Percentiles rank a stretch among this genome's conserved stretches.
phyloP scores from a whole-genome alignment of 148 eudicot genomes.

The Pouteria glomerata region DNA sequence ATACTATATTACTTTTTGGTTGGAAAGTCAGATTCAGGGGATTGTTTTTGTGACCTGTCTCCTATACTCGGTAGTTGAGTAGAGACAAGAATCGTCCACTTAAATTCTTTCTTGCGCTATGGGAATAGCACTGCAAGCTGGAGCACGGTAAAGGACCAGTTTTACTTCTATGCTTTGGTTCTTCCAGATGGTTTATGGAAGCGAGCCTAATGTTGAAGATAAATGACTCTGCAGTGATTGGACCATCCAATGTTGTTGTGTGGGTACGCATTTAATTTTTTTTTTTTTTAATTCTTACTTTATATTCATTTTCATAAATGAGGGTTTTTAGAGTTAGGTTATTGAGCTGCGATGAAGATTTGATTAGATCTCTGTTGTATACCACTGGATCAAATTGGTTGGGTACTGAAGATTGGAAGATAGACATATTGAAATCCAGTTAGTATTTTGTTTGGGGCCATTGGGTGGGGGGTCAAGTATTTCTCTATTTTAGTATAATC shows the following conservation, averaged over 20 bases:
- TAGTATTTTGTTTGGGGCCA: conserved; percentile 8
- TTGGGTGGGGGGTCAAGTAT: neutral
- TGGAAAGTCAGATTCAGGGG: neutral
- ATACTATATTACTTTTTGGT: neutral
- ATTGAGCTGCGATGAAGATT: conserved; percentile 2
- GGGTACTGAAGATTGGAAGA: neutral
- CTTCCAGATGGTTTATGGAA: neutral
- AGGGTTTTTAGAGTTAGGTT: conserved; percentile 25
- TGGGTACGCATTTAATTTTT: conserved; percentile 19
- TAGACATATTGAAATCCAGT: neutral
- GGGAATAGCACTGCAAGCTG: conserved; percentile 7
- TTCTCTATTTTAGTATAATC: conserved; percentile 9
- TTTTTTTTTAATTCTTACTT: conserved; percentile 27
- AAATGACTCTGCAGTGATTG: conserved; percentile 17
- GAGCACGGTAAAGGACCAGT: neutral
- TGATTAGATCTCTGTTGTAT: conserved; percentile 12
- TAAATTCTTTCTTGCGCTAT: conserved; percentile 15
- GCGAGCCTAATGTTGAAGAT: conserved; percentile 9
- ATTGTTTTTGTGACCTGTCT: conserved; percentile 1
- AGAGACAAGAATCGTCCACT: neutral
- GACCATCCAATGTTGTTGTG: conserved; percentile 25
- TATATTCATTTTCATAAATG: conserved; percentile 31
- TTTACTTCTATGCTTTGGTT: neutral
- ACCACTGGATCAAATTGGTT: conserved; percentile 11
- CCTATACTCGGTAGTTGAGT: neutral